phyloP scores from a whole-genome alignment of 345 rosid species.

The Syzygium jambos region DNA sequence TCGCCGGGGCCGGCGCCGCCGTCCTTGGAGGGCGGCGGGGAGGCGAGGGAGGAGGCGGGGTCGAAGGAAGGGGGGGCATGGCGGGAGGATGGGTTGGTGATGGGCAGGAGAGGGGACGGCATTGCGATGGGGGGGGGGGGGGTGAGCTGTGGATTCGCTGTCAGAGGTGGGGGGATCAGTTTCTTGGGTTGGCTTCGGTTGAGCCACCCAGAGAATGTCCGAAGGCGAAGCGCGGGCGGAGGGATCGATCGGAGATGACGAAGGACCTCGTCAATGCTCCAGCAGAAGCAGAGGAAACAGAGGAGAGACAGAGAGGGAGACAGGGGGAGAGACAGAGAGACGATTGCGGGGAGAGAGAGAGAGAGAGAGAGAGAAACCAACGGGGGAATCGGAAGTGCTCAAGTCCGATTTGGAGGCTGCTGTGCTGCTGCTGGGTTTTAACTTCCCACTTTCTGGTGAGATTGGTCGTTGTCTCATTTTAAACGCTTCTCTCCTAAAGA shows the following conservation, averaged over 20 bases:
- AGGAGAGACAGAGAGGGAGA: neutral
- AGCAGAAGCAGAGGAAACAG: neutral
- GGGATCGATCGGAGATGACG: neutral
- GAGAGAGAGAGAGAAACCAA: neutral
- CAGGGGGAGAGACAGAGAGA: neutral
- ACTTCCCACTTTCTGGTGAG: neutral
- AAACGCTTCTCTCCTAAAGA: neutral
- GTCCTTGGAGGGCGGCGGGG: neutral
- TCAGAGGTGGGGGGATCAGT: neutral
- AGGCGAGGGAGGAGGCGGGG: neutral
- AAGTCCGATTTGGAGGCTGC: neutral
- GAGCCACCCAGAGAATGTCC: neutral
- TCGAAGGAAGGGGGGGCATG: neutral
- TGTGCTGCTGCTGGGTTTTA: neutral
- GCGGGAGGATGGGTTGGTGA: neutral
- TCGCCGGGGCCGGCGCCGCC: conserved; percentile 3
- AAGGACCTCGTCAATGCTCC: neutral
- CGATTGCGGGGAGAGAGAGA: neutral
- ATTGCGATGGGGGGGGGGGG: neutral
- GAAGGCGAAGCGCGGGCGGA: neutral
- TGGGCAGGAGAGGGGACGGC: conserved; percentile 12
- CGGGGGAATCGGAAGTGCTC: neutral
- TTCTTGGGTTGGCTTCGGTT: neutral
- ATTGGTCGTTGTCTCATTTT: neutral
- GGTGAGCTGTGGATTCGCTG: neutral